Evolutionary conservation across 75 land plant species (phyloP).

Genomic region (Larix kaempferi): DNA sequence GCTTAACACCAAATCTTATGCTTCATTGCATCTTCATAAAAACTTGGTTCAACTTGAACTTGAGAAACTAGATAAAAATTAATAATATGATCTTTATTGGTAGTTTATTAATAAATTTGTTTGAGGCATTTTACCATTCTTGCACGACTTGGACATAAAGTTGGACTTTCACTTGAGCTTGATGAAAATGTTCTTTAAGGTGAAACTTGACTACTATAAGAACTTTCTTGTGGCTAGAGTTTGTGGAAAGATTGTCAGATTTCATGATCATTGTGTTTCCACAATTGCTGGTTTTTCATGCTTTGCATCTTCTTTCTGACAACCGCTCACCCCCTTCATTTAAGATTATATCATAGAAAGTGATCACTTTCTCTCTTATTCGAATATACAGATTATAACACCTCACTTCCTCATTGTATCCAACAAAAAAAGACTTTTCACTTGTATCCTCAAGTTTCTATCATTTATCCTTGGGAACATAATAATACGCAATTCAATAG

Average conservation of each 20-base stretch:
- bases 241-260: too few relatives aligned
- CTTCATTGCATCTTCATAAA: background rate
- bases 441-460: conserved; percentile 24
- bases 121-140: conserved; percentile 10
- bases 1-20: conserved; percentile 1
- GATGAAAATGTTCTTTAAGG: too few relatives aligned
- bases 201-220: too few relatives aligned
- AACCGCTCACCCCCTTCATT: conserved; percentile 8
- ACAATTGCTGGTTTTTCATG: background rate
- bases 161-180: too few relatives aligned
- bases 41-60: too few relatives aligned
- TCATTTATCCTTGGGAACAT: background rate
- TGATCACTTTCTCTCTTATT: background rate
- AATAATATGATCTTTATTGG: background rate
- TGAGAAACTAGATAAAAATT: too few relatives aligned
- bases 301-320: background rate
- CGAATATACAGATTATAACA: conserved; percentile 18
- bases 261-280: too few relatives aligned
- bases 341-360: conserved; percentile 9
- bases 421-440: conserved; percentile 13
- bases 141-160: conserved; percentile 3
- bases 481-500: conserved; percentile 16
- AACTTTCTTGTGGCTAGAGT: too few relatives aligned
- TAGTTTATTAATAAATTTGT: background rate
- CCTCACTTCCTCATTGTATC: conserved; percentile 1